A percentile compares a stretch with the other conserved stretches of the same genome.
Evolutionary conservation across 768 basidiomycete species (phyloP).

Genomic region (Lentinula detonsa): DNA sequence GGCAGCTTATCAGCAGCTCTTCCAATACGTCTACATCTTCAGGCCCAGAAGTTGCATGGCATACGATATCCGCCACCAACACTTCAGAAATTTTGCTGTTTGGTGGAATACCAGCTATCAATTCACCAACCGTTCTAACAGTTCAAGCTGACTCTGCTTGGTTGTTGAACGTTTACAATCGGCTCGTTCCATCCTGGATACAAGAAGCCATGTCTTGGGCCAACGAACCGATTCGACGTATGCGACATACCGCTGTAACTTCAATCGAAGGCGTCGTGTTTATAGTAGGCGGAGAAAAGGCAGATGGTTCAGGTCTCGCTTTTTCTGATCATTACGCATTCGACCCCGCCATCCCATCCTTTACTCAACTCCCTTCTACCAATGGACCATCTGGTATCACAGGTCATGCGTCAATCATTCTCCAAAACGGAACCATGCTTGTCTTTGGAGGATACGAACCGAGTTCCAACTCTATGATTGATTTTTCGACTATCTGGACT

Average conservation of each 20-base stretch:
- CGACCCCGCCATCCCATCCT: constrained; percentile 40
- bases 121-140: constrained; percentile 44
- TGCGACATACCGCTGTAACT: constrained; percentile 64
- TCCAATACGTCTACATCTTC: constrained; percentile 36
- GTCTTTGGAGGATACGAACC: constrained; percentile 69
- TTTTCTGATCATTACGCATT: constrained; percentile 66
- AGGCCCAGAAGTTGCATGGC: constrained; percentile 71
- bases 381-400: constrained; percentile 62
- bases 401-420: constrained; percentile 68
- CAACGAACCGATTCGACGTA: constrained; percentile 64
- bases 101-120: constrained; percentile 69
- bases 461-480: constrained; percentile 38
- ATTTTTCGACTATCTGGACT: constrained; percentile 56
- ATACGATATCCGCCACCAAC: constrained; percentile 66
- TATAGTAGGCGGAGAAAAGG: constrained; percentile 74
- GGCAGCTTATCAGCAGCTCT: constrained; percentile 50
- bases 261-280: constrained; percentile 46
- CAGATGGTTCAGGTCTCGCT: constrained; percentile 67
- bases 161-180: constrained; percentile 40
- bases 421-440: constrained; percentile 62
- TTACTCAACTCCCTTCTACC: constrained; percentile 47
- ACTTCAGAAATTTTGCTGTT: constrained; percentile 53
- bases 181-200: constrained; percentile 36
- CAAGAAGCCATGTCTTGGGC: constrained; percentile 49
- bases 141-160: constrained; percentile 57